Base-by-base conservation (phyloP, 108 stramenopile genomes). In the Mediolabrus comicus region DNA sequence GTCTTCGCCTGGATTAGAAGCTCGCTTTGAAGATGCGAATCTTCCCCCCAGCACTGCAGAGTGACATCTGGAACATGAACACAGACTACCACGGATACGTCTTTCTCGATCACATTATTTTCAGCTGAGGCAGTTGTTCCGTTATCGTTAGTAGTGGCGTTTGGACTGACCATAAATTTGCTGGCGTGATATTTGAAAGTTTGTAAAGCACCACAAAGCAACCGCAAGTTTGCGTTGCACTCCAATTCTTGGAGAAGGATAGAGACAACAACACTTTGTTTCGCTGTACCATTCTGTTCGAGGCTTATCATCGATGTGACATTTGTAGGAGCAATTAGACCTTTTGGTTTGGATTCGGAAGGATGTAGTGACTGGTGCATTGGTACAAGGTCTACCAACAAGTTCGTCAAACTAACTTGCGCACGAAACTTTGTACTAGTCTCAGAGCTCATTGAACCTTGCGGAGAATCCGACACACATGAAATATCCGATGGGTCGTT, bases 401-500 rank as follows among this genome's bases (percentile, higher is more conserved):
- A 76, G 1, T 84, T 83, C 29, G 72, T 58, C 14, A 84, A 34
- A 35, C 71, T 87, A 14, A 86, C 24, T 69, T 91, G 87, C 35
- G 74, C 64, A 22, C 87, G 61, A 53, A 91, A 91, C 3, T 80
- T 86, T 22, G 84, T 83, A 29, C 49, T 41, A 4, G 65, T 22
- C 17, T 72, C 61, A 17, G 79, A 53, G 17, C 25, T 51, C 61
- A 26, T 41, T 59, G 64, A n/a, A n/a, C n/a, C 71, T 57, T 67
- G 70, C 4, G 62, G 25, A 27, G 27, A 56, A 13, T 71, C 66
- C 65, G 66, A n/a, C 0, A 52, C 29, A 53, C 84, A 87, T 6
- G 83, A 83, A 25, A 89, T 71, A 70, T 92, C 90, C 1, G 81
- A 59, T 10, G 75, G 77, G 65, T 87, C 87, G 30, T 92, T 88